These are phyloP conservation scores for Xylaria arbuscula DNA, from an alignment of 2,329 filamentous ascomycete species.

Conservation along the genomic window DNA sequence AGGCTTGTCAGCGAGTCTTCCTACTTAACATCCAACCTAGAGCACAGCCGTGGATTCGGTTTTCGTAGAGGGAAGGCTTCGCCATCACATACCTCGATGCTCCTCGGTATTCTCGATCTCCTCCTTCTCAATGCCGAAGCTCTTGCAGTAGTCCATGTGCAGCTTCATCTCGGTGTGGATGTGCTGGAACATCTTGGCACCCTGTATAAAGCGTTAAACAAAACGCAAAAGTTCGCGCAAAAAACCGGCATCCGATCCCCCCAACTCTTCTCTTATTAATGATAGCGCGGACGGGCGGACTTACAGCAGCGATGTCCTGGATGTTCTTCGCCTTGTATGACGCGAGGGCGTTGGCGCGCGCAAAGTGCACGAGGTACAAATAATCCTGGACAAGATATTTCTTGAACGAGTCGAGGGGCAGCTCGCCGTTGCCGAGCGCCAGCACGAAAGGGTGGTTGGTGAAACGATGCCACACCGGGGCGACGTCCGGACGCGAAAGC, in stretches of 20 bases:
- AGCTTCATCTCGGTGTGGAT: constrained; percentile 83
- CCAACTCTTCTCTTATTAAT: not conserved
- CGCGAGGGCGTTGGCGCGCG: constrained; percentile 84
- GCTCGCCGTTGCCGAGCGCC: constrained; percentile 77
- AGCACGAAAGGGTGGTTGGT: constrained; percentile 86
- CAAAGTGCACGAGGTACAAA: constrained; percentile 90
- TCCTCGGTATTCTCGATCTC: constrained; percentile 81
- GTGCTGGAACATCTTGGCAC: constrained; percentile 77
- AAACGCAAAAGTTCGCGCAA: not conserved
- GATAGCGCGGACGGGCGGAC: constrained; percentile 61
- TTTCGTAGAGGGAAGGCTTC: not conserved
- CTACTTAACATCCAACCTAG: not conserved
- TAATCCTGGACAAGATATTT: constrained; percentile 94
- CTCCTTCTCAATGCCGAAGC: constrained; percentile 78
- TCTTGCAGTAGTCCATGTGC: constrained; percentile 83
- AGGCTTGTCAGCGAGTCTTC: not conserved
- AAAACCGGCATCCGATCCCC: not conserved
- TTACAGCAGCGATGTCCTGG: constrained; percentile 75
- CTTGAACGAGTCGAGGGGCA: constrained; percentile 83
- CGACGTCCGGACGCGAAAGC: constrained; percentile 79
- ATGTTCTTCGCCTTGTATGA: constrained; percentile 85
- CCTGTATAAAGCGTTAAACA: constrained; percentile 52
- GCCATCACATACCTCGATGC: constrained; percentile 67
- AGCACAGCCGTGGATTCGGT: not conserved
- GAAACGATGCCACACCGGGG: constrained; percentile 77